Evolutionary conservation across 352 stramenopile genomes (phyloP), one percentile per base, ranked within the genome.

Genomic region (Phytophthora europaea): DNA sequence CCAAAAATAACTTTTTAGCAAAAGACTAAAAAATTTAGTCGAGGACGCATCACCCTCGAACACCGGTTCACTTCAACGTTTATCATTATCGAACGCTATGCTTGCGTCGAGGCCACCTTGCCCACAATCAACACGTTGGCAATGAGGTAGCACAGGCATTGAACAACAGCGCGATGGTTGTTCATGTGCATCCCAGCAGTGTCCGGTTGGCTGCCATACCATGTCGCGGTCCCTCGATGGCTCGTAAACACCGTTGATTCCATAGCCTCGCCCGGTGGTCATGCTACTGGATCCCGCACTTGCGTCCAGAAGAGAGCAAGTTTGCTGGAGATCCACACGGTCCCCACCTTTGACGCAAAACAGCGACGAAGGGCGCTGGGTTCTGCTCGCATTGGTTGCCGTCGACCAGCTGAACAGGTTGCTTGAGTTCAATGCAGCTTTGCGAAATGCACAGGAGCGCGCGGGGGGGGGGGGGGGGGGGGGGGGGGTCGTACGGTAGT

Each of bases 141-240:
- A 18, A 13, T 43, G 10, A 43, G 36, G 10, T 43, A 16, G 36
- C 36, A 5, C 34, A 15, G 10, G 15, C 10, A 43, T 15, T 43
- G 34, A 10, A 13, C 34, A 13, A 15, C 34, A 13, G 7, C 0
- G 34, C 2, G 12, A 15, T 43, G 34, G 6, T 15, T 43, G 7
- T 51, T n/a, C 43, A 34, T 28, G 15, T 8, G n/a, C 52, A 26
- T 59, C 28, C 52, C 48, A 18, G 48, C 23, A 53, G 26, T 53
- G 45, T 58, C 45, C 31, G 31, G 60, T 58, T 26, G 47, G 31
- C 34, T 60, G 47, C 48, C 52, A 52, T 18, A 52, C 33, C 61
- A 33, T 59, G 18, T 20, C 38, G 26, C 33, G 16, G 48, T 20
- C 34, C 13, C 45, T 20, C 38, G 15, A n/a, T 28, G n/a, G 12